These are phyloP conservation scores for Geotrichum phurueaensis DNA, from an alignment of 1,139 yeast genomes.

Conservation along the genomic window DNA sequence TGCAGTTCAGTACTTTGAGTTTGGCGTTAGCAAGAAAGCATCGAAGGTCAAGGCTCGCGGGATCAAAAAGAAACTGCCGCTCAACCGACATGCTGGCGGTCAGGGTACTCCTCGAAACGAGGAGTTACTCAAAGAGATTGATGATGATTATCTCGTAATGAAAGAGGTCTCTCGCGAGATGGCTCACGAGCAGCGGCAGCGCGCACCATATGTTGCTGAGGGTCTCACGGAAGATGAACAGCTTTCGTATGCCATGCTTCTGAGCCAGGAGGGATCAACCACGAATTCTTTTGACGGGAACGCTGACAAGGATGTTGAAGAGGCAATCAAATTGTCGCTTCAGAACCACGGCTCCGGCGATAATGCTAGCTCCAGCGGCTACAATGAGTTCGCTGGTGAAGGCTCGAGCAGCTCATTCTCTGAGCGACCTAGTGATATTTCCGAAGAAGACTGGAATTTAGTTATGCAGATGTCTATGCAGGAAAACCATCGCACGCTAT, in stretches of 20 bases:
- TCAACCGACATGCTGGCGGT: conserved; percentile 20
- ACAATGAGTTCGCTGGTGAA: background rate
- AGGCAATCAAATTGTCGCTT: conserved; percentile 25
- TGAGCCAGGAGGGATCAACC: conserved; percentile 26
- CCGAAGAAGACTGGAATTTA: conserved; percentile 11
- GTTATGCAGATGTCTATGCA: conserved; percentile 22
- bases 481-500: conserved; percentile 4
- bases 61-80: conserved; percentile 30
- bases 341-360: conserved; percentile 7
- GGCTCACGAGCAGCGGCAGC: conserved; percentile 23
- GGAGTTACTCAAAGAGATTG: conserved; percentile 31
- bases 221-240: conserved; percentile 42
- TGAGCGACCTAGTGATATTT: conserved; percentile 1
- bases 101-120: conserved; percentile 28
- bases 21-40: conserved; percentile 40
- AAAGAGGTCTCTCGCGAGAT: conserved; percentile 22
- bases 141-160: conserved; percentile 31
- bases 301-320: conserved; percentile 17
- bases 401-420: background rate
- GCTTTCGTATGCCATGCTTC: conserved; percentile 40
- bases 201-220: conserved; percentile 33
- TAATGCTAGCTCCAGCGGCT: background rate
- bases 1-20: conserved; percentile 55
- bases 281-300: conserved; percentile 25
- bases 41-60: conserved; percentile 17